A percentile compares a stretch with the other conserved stretches of the same genome.
Conservation (phyloP, 257 asterid species). For the Knoxia roxburghii region DNA sequence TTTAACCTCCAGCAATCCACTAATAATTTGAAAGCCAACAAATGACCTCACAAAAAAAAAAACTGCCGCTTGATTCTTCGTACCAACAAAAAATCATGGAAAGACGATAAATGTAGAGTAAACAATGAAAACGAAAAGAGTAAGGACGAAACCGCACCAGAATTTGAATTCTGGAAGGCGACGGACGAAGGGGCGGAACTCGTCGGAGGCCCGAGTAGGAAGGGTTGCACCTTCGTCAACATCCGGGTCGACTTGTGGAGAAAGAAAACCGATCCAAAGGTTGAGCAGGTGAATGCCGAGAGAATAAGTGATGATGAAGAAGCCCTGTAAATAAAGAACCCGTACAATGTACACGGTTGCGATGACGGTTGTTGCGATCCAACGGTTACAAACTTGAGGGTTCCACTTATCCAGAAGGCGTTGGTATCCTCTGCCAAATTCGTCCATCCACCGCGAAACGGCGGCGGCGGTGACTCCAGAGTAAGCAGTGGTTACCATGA, state of each 20-base stretch:
- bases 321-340: neutral
- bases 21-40: too few relatives aligned
- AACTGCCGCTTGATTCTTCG: neutral
- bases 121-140: neutral
- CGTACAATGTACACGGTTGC: neutral
- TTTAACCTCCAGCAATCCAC: neutral
- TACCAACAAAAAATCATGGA: too few relatives aligned
- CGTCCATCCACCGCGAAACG: neutral
- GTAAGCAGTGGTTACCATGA: neutral
- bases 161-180: slow-evolving; percentile 5
- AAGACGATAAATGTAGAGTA: too few relatives aligned
- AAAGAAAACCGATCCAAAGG: slow-evolving; percentile 2
- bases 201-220: slow-evolving; percentile 8
- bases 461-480: neutral
- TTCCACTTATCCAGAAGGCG: slow-evolving; percentile 22
- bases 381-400: slow-evolving; percentile 6
- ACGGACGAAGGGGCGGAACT: slow-evolving; percentile 9
- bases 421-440: slow-evolving; percentile 31
- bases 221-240: neutral
- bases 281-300: slow-evolving; percentile 7
- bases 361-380: slow-evolving; percentile 3
- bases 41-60: neutral
- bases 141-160: slow-evolving; percentile 4
- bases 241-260: slow-evolving; percentile 4
- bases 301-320: neutral